A percentile compares a stretch with the other conserved stretches of the same genome.
Evolutionary conservation across 805 yeast species (phyloP).

Genomic region (Pichia cephalocereana): DNA sequence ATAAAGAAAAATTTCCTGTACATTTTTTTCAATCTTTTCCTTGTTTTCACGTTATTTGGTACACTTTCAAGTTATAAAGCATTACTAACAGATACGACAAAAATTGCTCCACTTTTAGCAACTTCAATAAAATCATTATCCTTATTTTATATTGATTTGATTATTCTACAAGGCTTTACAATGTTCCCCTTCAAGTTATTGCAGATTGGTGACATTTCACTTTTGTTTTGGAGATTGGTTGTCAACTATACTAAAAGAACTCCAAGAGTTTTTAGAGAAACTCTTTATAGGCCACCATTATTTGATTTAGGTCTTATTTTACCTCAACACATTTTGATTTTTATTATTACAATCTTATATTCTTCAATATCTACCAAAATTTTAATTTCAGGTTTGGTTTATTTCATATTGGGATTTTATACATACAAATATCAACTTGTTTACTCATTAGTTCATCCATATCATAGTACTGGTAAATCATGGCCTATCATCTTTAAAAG

Average conservation of each 20-base stretch:
- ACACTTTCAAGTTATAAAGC: conserved; percentile 53
- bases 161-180: conserved; percentile 61
- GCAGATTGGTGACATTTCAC: conserved; percentile 45
- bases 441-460: conserved; percentile 54
- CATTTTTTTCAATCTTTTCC: conserved; percentile 50
- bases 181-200: conserved; percentile 51
- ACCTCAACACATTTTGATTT: conserved; percentile 53
- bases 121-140: conserved; percentile 42
- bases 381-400: conserved; percentile 47
- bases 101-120: conserved; percentile 47
- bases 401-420: conserved; percentile 47
- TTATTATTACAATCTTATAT: conserved; percentile 49
- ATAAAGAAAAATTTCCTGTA: conserved; percentile 51
- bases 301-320: conserved; percentile 54
- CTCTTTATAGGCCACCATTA: conserved; percentile 47
- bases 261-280: conserved; percentile 42
- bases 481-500: conserved; percentile 58
- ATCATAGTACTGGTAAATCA: conserved; percentile 57
- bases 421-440: conserved; percentile 55
- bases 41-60: conserved; percentile 54
- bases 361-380: conserved; percentile 55
- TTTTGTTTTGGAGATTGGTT: conserved; percentile 35
- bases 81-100: conserved; percentile 47
- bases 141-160: conserved; percentile 49
- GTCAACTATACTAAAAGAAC: conserved; percentile 31